Evolutionary conservation across 2,329 filamentous ascomycete species (phyloP).

Genomic region (Zasmidium angulare): DNA sequence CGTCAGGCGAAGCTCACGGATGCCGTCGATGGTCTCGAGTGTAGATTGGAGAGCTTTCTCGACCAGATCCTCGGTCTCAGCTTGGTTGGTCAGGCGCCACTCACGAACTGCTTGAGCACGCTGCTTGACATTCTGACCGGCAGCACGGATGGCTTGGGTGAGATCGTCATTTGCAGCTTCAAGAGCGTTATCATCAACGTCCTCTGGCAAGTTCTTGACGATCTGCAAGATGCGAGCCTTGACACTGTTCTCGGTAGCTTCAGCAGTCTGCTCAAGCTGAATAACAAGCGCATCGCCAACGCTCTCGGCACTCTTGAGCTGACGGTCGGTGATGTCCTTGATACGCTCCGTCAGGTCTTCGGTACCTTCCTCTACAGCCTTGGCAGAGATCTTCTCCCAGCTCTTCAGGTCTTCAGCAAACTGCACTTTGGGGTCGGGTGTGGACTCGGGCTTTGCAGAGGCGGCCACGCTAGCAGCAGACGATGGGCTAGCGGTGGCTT

Average conservation of each 20-base stretch:
- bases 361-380: conserved; percentile 80
- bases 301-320: conserved; percentile 63
- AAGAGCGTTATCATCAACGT: conserved; percentile 54
- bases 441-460: conserved; percentile 42
- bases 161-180: conserved; percentile 55
- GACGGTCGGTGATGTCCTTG: conserved; percentile 69
- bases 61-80: conserved; percentile 67
- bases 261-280: conserved; percentile 67
- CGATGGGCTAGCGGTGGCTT: conserved; percentile 27
- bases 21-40: conserved; percentile 76
- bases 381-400: conserved; percentile 87
- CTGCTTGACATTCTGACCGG: conserved; percentile 72
- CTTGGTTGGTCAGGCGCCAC: conserved; percentile 73
- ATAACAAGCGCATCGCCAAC: conserved; percentile 67
- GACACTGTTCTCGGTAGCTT: conserved; percentile 63
- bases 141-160: conserved; percentile 58
- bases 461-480: conserved; percentile 23
- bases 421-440: conserved; percentile 50
- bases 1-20: conserved; percentile 80
- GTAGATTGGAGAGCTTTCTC: conserved; percentile 74
- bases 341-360: conserved; percentile 65
- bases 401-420: conserved; percentile 75
- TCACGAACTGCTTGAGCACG: conserved; percentile 73
- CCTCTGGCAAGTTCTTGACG: conserved; percentile 57
- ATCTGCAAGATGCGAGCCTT: conserved; percentile 64